A percentile compares a stretch with the other conserved stretches of the same genome.
Conservation (phyloP, 768 basidiomycete species). For the Lactifluus echinatus region DNA sequence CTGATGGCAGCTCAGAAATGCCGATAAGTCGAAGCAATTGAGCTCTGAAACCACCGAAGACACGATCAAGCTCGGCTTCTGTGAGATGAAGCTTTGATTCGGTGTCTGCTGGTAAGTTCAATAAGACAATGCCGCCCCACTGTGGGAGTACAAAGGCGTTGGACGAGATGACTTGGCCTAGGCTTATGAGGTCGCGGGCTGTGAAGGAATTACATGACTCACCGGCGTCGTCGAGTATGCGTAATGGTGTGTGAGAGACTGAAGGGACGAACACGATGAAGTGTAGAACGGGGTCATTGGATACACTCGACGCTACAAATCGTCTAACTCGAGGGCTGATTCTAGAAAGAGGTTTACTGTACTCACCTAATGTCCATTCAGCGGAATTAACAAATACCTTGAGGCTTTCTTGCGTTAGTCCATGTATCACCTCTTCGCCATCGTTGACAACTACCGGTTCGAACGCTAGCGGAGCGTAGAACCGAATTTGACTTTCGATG, state of each 20-base stretch:
- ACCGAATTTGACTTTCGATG: conserved; percentile 90
- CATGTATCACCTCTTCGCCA: conserved; percentile 36
- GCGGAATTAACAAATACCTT: conserved; percentile 95
- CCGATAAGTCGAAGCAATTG: conserved; percentile 82
- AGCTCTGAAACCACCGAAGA: conserved; percentile 56
- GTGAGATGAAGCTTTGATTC: conserved; percentile 32
- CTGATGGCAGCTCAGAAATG: conserved; percentile 50
- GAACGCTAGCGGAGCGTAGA: conserved; percentile 84
- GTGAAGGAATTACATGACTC: conserved; percentile 2
- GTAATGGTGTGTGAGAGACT: conserved; percentile 53
- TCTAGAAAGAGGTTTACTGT: neutral
- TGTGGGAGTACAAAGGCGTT: conserved; percentile 85
- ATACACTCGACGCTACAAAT: conserved; percentile 89
- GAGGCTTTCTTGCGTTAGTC: conserved; percentile 71
- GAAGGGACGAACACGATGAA: conserved; percentile 88
- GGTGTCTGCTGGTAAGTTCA: conserved; percentile 43
- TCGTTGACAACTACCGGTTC: conserved; percentile 37
- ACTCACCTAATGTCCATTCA: conserved; percentile 85
- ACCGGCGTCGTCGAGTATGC: conserved; percentile 52
- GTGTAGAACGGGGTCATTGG: conserved; percentile 89
- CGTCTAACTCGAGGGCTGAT: conserved; percentile 5
- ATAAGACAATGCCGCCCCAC: conserved; percentile 83
- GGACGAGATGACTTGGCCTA: conserved; percentile 42
- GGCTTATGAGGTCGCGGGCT: neutral
- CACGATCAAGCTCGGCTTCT: conserved; percentile 35